These are phyloP conservation scores for Nitzschia sp. DNA, from an alignment of 108 stramenopile genomes.

Conservation along the genomic window DNA sequence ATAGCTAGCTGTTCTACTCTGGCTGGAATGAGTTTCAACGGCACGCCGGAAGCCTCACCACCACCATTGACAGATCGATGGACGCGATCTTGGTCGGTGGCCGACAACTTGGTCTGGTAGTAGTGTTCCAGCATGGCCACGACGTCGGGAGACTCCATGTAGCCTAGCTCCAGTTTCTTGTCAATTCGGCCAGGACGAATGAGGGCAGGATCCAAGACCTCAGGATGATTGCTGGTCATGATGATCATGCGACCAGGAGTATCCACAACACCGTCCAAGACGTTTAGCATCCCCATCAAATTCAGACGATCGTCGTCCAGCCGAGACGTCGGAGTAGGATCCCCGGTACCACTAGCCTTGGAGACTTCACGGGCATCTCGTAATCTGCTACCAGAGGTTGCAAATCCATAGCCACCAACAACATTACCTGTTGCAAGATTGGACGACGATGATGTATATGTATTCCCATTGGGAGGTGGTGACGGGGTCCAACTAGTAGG, in stretches of 20 bases:
- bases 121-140: constrained; percentile 56
- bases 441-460: not conserved
- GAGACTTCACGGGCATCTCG: not conserved
- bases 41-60: not conserved
- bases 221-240: constrained; percentile 74
- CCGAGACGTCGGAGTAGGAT: not conserved
- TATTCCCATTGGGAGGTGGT: not conserved
- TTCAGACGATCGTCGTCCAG: constrained; percentile 28
- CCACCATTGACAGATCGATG: constrained; percentile 1
- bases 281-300: constrained; percentile 55
- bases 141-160: constrained; percentile 32
- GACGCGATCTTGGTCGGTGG: not conserved
- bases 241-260: constrained; percentile 68
- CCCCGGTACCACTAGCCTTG: not conserved
- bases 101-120: constrained; percentile 34
- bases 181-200: constrained; percentile 78
- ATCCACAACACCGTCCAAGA: constrained; percentile 73
- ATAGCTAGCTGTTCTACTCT: constrained; percentile 29
- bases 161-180: constrained; percentile 55
- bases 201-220: constrained; percentile 64
- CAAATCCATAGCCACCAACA: not conserved
- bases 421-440: not conserved
- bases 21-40: constrained; percentile 31
- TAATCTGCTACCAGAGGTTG: too few relatives aligned
- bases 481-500: too few relatives aligned